A percentile compares a stretch with the other conserved stretches of the same genome.
Evolutionary conservation across 352 stramenopile genomes (phyloP).

Genomic region (Phytophthora megakarya): DNA sequence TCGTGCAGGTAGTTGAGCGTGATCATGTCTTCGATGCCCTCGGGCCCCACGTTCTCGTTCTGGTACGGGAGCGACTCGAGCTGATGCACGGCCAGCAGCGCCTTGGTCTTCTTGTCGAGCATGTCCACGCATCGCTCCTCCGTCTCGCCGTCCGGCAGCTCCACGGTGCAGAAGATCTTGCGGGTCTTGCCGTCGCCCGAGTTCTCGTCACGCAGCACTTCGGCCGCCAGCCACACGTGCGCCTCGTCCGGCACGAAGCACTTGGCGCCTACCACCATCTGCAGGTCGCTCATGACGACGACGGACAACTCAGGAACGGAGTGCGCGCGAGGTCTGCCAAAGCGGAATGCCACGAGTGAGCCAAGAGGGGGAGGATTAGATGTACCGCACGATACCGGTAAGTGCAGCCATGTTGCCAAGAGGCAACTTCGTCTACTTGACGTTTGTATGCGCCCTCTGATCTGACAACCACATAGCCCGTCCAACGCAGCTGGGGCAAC

Average conservation of each 20-base stretch:
- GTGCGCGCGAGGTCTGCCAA: conserved; percentile 23
- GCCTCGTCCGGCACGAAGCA: conserved; percentile 88
- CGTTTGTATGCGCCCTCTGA: conserved; percentile 13
- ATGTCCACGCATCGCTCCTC: conserved; percentile 80
- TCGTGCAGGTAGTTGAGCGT: conserved; percentile 91
- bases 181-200: conserved; percentile 59
- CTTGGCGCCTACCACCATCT: conserved; percentile 76
- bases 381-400: conserved; percentile 31
- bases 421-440: conserved; percentile 15
- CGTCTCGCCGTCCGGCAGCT: conserved; percentile 43
- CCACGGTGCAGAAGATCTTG: conserved; percentile 72
- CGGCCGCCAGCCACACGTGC: conserved; percentile 82
- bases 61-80: conserved; percentile 85
- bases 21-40: conserved; percentile 88
- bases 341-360: conserved; percentile 29
- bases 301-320: conserved; percentile 16
- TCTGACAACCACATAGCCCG: conserved; percentile 31
- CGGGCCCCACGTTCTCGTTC: conserved; percentile 70
- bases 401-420: conserved; percentile 23
- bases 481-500: conserved; percentile 29
- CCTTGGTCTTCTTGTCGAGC: conserved; percentile 71
- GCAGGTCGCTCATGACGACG: conserved; percentile 46
- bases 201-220: conserved; percentile 76
- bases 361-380: conserved; percentile 20
- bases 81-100: conserved; percentile 70